A percentile compares a stretch with the other conserved stretches of the same genome.
Evolutionary conservation across 805 yeast species (phyloP).

Genomic region (Saccharomycopsis schoenii): DNA sequence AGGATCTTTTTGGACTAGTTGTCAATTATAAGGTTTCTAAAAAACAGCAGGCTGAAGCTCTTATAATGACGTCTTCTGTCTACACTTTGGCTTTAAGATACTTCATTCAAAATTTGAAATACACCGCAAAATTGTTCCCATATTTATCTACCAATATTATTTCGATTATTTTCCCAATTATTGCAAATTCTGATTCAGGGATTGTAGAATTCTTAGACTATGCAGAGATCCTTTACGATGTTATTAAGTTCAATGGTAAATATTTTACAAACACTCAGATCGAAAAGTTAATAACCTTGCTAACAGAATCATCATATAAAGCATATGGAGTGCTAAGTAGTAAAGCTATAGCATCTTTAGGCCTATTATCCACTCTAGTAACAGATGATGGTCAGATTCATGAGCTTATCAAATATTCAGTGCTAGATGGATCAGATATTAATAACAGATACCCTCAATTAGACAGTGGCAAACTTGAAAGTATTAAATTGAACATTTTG

Average conservation of each 20-base stretch:
- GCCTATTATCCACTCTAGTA: constrained; percentile 2
- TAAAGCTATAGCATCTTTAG: constrained; percentile 9
- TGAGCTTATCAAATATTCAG: background rate
- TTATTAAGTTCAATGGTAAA: constrained; percentile 9
- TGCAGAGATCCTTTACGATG: constrained; percentile 13
- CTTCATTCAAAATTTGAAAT: constrained; percentile 12
- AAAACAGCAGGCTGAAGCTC: background rate
- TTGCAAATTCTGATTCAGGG: background rate
- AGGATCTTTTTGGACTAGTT: background rate
- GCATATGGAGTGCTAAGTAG: constrained; percentile 11
- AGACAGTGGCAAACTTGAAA: constrained; percentile 4
- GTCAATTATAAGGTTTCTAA: background rate
- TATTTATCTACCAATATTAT: background rate
- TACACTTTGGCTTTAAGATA: constrained; percentile 15
- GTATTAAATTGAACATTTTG: constrained; percentile 9
- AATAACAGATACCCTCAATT: background rate
- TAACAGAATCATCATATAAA: constrained; percentile 9
- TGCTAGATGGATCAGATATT: constrained; percentile 3
- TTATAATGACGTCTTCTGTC: constrained; percentile 9
- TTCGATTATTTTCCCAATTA: constrained; percentile 2
- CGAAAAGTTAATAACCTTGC: background rate
- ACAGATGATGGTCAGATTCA: background rate
- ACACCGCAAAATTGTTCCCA: background rate
- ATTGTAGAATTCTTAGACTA: constrained; percentile 11
- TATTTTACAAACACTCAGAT: background rate